Evolutionary conservation across 208 protist genomes (phyloP).

Genomic region (Acanthamoeba rhysodes): DNA sequence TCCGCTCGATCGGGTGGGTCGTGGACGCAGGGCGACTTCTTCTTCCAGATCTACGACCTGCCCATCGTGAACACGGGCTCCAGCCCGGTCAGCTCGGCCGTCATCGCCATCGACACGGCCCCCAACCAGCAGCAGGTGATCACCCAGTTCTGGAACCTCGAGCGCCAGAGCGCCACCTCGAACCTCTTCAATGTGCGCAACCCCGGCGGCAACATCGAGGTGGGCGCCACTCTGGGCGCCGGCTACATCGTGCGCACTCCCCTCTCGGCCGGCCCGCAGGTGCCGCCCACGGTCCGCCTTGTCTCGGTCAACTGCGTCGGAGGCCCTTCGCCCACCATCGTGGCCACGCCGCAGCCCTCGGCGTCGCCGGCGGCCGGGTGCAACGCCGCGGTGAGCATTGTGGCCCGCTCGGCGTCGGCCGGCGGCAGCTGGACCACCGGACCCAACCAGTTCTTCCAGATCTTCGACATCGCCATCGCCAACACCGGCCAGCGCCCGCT

Average conservation of each 20-base stretch:
- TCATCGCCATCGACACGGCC: neutral
- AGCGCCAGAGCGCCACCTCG: neutral
- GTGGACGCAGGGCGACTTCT: neutral
- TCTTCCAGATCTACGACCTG: neutral
- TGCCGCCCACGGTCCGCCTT: neutral
- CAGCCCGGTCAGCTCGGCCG: neutral
- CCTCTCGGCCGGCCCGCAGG: neutral
- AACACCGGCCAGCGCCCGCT: neutral
- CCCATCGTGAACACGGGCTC: neutral
- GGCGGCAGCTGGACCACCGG: neutral
- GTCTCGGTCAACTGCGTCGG: neutral
- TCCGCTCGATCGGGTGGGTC: neutral
- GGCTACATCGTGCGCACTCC: neutral
- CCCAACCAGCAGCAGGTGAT: neutral
- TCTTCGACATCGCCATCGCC: neutral
- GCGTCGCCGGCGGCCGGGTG: neutral
- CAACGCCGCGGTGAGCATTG: neutral
- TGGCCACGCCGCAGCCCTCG: neutral
- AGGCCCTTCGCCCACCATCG: neutral
- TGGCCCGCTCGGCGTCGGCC: neutral
- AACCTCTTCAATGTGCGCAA: neutral
- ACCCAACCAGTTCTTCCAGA: slow-evolving; percentile 35
- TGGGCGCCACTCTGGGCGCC: neutral
- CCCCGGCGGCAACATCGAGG: neutral
- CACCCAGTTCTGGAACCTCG: slow-evolving; percentile 1